Evolutionary conservation across 2,329 filamentous ascomycete genomes (phyloP), one percentile per base, ranked within the genome.

Genomic region (Thielaviopsis musarum): DNA sequence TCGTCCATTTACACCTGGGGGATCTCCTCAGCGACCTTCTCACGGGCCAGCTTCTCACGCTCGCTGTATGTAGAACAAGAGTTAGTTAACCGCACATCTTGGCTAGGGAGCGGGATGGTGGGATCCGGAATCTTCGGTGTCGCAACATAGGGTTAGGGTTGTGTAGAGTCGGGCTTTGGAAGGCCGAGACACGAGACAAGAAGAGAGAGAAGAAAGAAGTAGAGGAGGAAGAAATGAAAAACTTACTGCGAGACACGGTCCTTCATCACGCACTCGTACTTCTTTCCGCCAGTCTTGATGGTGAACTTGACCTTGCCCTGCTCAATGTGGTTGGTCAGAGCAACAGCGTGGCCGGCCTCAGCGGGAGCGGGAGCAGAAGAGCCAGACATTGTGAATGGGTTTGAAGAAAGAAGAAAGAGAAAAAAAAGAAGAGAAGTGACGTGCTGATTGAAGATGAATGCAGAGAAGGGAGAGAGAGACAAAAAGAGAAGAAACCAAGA

Each of bases 211-310:
- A 10, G 30, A 34, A 34, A 12, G 30, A 34, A 5, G 10, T 3
- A 34, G 10, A 12, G 30, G 30, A 34, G 30, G 30, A 34, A 34
- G 24, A 22, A 22, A 3, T 9, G 2, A 10, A 17, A 26, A 38
- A 69, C 74, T 62, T 72, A 77, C 75, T 76, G 75, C 13, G 67
- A 59, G 62, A 65, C 61, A 59, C 74, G 73, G 66, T 77, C 74
- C 62, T 75, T 70, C 4, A 62, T 19, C 5, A 77, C 66, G 67
- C 74, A 76, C 54, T 67, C 63, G 64, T 70, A 71, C 65, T 68
- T 69, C 62, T 65, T 64, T 54, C 61, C 68, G 62, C 73, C 74
- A 49, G 74, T 69, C 68, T 71, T 72, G 68, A 77, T 72, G 54
- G 73, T 66, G 69, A 77, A 77, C 67, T 70, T 70, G 69, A 77